Evolutionary conservation across 257 asterid species (phyloP).

Genomic region (Nemophila menziesii): DNA sequence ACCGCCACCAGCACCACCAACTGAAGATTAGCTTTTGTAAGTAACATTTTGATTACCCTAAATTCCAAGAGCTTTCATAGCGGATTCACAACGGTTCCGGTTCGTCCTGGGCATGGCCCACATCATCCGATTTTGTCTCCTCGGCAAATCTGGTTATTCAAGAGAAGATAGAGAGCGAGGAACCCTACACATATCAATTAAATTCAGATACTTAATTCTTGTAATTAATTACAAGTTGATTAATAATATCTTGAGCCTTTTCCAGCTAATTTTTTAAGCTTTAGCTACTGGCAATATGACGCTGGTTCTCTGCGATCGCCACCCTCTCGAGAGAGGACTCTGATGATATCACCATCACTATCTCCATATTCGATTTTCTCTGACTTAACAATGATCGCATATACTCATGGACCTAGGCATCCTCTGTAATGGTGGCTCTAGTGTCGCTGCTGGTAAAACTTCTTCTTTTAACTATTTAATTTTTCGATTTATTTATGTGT

Average conservation of each 20-base stretch:
- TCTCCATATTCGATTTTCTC: conserved; percentile 12
- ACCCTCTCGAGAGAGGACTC: conserved; percentile 79
- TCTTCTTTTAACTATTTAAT: background rate
- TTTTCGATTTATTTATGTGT: background rate
- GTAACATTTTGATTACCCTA: no score
- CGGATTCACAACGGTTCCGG: no score
- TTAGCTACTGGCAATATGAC: conserved; percentile 79
- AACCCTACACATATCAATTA: no score
- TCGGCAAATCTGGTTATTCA: no score
- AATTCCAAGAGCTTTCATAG: no score
- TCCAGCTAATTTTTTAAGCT: conserved; percentile 20
- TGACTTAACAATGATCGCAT: conserved; percentile 42
- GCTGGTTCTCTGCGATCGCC: conserved; percentile 46
- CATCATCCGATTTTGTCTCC: no score
- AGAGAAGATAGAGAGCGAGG: no score
- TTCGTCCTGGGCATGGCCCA: no score
- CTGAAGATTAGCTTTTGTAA: no score
- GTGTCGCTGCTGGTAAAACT: conserved; percentile 86
- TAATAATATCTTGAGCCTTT: conserved; percentile 58
- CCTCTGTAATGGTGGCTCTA: conserved; percentile 89
- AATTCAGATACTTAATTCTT: no score
- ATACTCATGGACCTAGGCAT: conserved; percentile 59
- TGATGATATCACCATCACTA: conserved; percentile 1
- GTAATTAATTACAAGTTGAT: no score
- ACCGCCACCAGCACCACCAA: no score